phyloP scores from a whole-genome alignment of 192 early-diverging fungal species.

The Chytriomyces sp. region DNA sequence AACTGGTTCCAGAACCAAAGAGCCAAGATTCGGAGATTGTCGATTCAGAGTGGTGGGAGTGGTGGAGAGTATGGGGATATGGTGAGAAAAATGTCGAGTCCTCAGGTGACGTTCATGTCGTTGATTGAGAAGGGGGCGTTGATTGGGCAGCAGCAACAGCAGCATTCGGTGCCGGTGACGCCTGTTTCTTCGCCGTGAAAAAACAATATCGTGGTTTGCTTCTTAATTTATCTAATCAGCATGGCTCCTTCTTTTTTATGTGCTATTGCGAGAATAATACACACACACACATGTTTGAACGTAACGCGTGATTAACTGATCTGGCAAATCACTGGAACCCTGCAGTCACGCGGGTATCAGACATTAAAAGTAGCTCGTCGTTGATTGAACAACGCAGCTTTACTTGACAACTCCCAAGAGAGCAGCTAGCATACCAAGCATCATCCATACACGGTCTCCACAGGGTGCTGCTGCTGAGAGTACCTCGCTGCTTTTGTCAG shows the following conservation, averaged over 20 bases:
- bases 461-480: too few relatives aligned
- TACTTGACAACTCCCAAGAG: too few relatives aligned
- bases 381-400: too few relatives aligned
- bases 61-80: neutral
- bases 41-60: neutral
- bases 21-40: constrained; percentile 55
- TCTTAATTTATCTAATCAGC: neutral
- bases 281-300: neutral
- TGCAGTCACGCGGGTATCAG: too few relatives aligned
- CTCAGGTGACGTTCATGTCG: neutral
- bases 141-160: neutral
- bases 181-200: neutral
- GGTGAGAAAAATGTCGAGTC: neutral
- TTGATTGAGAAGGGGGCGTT: neutral
- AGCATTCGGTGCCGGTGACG: neutral
- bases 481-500: too few relatives aligned
- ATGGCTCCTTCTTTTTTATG: neutral
- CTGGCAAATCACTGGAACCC: too few relatives aligned
- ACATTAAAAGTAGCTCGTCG: too few relatives aligned
- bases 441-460: too few relatives aligned
- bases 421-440: too few relatives aligned
- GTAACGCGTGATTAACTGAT: too few relatives aligned
- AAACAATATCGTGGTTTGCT: neutral
- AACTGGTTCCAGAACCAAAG: constrained; percentile 87
- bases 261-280: neutral